Evolutionary conservation across 805 yeast species (phyloP), one percentile per base, ranked within the genome.

Genomic region (Candida succiphila): DNA sequence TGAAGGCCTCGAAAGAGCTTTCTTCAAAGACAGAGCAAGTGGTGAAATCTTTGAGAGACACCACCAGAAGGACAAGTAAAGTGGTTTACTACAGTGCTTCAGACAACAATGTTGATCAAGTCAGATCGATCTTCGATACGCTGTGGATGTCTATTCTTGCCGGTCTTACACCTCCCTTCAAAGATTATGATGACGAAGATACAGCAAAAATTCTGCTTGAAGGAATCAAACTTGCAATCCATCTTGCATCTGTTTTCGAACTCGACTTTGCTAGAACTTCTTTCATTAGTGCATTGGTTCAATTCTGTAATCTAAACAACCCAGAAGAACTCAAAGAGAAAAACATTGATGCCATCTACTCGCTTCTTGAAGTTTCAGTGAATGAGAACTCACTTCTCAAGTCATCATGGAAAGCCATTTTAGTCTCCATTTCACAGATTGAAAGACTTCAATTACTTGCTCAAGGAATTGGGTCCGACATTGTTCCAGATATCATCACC

Each of bases 91-190:
- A 85, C 54, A 74, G 78, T 15, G 96, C 96, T 0, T 73, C 87
- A 2, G 31, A 30, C n/a, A 45, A 42, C 24, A 89, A 83, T 48
- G 73, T 83, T 13, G 94, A 86, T 45, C 96, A 89, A 52, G 95
- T 89, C 13, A 80, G 73, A 51, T 88, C 96, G 1, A 84, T 94
- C 51, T 89, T 92, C 59, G 96, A 89, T 47, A 85, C 85, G 14
- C 62, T 83, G 29, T 92, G 99, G 99, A 88, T 94, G 96, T 86
- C 96, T 0, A 73, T 92, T 31, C 66, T 92, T 43, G 97, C 97
- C 6, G 96, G 94, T 1, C 65, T 92, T 32, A 87, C 96, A 0
- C 89, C 94, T 3, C 94, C 96, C 5, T 87, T 88, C 63, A 86
- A 81, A 51, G 96, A 86, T 35, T 78, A 80, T 41, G 87, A 83